Base-by-base conservation (phyloP, 257 asterid species). In the Galeopsis tetrahit region DNA sequence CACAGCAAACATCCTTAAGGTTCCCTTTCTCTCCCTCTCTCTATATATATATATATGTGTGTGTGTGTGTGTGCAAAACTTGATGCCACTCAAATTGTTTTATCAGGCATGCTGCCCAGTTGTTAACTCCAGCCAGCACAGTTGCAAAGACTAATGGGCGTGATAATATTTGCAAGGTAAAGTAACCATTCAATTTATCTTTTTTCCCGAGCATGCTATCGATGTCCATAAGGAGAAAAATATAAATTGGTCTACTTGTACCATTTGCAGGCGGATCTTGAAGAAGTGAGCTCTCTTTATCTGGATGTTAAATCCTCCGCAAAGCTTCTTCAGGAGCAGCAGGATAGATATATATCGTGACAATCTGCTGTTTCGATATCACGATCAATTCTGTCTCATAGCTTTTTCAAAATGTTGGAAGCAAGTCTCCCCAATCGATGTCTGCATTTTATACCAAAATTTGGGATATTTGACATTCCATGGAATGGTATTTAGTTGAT, bases 291-390 rank as follows among this genome's bases (percentile, higher is more conserved):
- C 52, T 64, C 89, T 34, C 96, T 94, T 3, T 94, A 91, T 78
- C 83, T 89, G 73, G 96, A 94, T 42, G 98, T 97, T 1, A 92
- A 90, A 69, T 90, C 96, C 52, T 92, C 96, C 2, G 98, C 91
- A 6, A 84, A 74, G 80, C 98, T 92, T 75, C 98, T 90, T 66
- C 98, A 92, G 70, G 96, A 89, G 88, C 96, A 94, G 76, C 97
- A 94, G 72, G 97, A 92, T 71, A 84, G 94, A 82, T 94, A 94
- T 78, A 94, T 94, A 69, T 88, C 96, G 1, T 91, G 73, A 81
- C 6, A 1, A 65, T 38, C 2, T 56, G 51, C 63, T 35, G 63
- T 35, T 17, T 17, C 31, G 7, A 49, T 35, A 11, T 10, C 14
- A 14, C 57, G 9, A 3, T 69, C 52, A 43, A 11, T 21, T 42